Conservation (phyloP, 345 rosid species). For the Trapa incisa region DNA sequence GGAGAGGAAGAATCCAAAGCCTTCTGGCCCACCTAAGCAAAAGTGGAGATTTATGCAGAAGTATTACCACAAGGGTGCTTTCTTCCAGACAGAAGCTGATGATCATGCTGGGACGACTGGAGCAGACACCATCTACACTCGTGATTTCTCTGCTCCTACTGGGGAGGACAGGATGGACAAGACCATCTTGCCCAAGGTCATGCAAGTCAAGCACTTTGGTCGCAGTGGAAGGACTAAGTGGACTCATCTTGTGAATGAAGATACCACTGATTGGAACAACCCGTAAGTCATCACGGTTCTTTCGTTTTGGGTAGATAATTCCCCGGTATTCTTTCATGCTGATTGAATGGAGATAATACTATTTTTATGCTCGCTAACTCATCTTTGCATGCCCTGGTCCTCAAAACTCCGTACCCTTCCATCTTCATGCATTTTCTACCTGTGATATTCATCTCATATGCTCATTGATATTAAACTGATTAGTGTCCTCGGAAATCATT, state of each 20-base stretch:
- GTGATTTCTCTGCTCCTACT: constrained; percentile 34
- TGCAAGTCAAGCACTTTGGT: constrained; percentile 42
- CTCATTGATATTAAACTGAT: background rate
- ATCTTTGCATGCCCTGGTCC: background rate
- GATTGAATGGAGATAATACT: no score
- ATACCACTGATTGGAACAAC: constrained; percentile 38
- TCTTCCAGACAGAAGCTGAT: constrained; percentile 28
- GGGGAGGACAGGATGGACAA: constrained; percentile 40
- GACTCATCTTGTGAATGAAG: constrained; percentile 41
- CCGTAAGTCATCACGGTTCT: constrained; percentile 18
- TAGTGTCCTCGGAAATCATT: background rate
- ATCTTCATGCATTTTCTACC: background rate
- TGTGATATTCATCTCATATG: background rate
- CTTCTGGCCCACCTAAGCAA: constrained; percentile 19
- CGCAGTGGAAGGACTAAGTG: constrained; percentile 38
- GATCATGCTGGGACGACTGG: constrained; percentile 24
- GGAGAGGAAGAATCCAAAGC: constrained; percentile 37
- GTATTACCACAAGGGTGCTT: constrained; percentile 35
- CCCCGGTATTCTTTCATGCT: no score
- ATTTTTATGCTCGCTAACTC: background rate
- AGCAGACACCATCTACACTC: constrained; percentile 14
- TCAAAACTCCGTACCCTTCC: background rate
- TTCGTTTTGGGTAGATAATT: no score
- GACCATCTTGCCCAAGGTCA: constrained; percentile 31
- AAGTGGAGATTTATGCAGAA: constrained; percentile 42